Evolutionary conservation across 805 yeast species (phyloP).

Genomic region (Lipomyces yamanashiensis): DNA sequence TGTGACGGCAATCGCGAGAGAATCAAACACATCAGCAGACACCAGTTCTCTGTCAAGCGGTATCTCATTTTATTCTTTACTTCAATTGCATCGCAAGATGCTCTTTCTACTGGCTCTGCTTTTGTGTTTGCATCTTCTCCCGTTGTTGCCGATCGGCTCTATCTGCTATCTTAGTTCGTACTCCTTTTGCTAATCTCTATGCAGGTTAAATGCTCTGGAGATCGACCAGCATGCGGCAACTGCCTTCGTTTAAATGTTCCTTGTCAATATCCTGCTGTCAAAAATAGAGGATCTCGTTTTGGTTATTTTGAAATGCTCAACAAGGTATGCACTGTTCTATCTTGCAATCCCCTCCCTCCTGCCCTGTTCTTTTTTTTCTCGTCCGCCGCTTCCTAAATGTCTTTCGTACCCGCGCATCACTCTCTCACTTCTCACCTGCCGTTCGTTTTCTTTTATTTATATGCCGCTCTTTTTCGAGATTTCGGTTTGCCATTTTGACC

Average conservation of each 20-base stretch:
- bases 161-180: neutral
- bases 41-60: too few species aligned
- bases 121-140: too few species aligned
- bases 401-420: neutral
- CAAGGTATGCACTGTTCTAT: constrained; percentile 20
- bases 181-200: neutral
- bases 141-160: too few species aligned
- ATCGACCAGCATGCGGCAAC: constrained; percentile 46
- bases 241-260: constrained; percentile 44
- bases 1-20: neutral
- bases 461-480: neutral
- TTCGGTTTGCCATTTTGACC: neutral
- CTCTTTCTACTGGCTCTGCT: too few species aligned
- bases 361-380: neutral
- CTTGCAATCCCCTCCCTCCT: neutral
- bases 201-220: constrained; percentile 46
- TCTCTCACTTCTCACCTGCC: neutral
- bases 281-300: constrained; percentile 47
- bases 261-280: constrained; percentile 46
- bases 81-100: too few species aligned
- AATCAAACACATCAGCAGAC: too few species aligned
- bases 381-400: neutral
- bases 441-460: neutral
- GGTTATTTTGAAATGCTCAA: constrained; percentile 45
- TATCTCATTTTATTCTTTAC: too few species aligned